Conservation (phyloP, 768 basidiomycete genomes). For the Tylopilus felleus region DNA sequence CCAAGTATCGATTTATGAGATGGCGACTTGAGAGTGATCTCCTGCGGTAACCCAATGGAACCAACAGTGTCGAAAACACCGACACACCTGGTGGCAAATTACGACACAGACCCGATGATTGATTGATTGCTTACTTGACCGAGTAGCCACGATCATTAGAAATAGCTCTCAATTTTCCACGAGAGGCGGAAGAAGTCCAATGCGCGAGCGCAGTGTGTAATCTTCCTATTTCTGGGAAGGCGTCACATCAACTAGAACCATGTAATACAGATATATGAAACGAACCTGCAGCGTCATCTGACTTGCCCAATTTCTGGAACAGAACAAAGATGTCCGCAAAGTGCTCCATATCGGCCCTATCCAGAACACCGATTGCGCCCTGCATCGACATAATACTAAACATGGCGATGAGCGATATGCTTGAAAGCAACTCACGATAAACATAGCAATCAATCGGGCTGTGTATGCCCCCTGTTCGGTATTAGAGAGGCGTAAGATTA, state of each 20-base stretch:
- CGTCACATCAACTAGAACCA: not conserved
- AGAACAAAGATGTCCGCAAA: slow-evolving; percentile 61
- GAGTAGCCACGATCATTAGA: slow-evolving; percentile 49
- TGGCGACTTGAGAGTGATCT: slow-evolving; percentile 46
- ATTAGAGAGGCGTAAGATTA: slow-evolving; percentile 4
- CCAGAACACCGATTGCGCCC: slow-evolving; percentile 68
- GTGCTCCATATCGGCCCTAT: slow-evolving; percentile 67
- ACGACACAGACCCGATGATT: not conserved
- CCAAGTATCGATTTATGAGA: slow-evolving; percentile 55
- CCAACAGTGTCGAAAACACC: slow-evolving; percentile 83
- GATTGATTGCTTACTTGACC: slow-evolving; percentile 48
- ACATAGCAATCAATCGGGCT: slow-evolving; percentile 66
- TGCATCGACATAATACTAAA: slow-evolving; percentile 25
- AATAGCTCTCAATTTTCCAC: slow-evolving; percentile 51
- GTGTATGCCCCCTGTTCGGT: slow-evolving; percentile 65
- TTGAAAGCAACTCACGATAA: slow-evolving; percentile 32
- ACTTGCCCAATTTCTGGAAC: slow-evolving; percentile 61
- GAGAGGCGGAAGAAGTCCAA: slow-evolving; percentile 54
- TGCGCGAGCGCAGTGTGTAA: slow-evolving; percentile 47
- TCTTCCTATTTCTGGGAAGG: slow-evolving; percentile 32
- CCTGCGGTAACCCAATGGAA: slow-evolving; percentile 65
- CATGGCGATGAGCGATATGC: not conserved
- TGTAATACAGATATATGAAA: not conserved
- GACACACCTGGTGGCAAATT: slow-evolving; percentile 44
- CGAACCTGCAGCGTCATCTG: slow-evolving; percentile 44